These are phyloP conservation scores for Phytophthora boehmeriae DNA, from an alignment of 352 stramenopile genomes.

Conservation along the genomic window DNA sequence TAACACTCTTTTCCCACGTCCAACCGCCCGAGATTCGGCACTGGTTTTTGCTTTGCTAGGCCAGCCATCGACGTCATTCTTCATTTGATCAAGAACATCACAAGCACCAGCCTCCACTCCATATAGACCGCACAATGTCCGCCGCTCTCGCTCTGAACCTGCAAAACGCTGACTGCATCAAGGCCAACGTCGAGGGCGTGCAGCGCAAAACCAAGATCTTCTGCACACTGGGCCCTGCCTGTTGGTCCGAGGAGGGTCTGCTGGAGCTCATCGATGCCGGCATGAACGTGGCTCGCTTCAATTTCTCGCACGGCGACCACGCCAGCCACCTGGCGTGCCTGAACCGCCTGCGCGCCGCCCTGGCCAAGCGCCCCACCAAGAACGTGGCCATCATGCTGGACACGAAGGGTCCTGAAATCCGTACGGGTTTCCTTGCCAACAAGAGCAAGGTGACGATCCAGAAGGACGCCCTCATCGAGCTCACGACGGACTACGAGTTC, in stretches of 20 bases:
- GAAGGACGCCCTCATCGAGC: constrained; percentile 62
- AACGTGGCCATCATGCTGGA: constrained; percentile 95
- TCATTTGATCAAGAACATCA: constrained; percentile 26
- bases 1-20: constrained; percentile 17
- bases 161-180: constrained; percentile 30
- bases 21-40: constrained; percentile 13
- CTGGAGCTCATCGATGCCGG: constrained; percentile 83
- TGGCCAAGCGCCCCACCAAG: constrained; percentile 70
- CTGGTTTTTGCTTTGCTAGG: no score
- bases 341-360: constrained; percentile 58
- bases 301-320: constrained; percentile 98
- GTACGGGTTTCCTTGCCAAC: constrained; percentile 87
- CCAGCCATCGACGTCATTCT: constrained; percentile 19
- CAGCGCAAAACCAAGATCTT: constrained; percentile 90
- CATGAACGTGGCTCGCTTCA: constrained; percentile 97
- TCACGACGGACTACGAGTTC: constrained; percentile 69
- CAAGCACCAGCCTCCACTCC: constrained; percentile 14
- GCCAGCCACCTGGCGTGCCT: constrained; percentile 78
- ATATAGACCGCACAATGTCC: constrained; percentile 22
- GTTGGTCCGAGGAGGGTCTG: constrained; percentile 93
- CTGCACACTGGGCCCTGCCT: constrained; percentile 86
- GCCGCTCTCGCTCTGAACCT: constrained; percentile 29
- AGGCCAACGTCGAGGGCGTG: constrained; percentile 26
- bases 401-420: constrained; percentile 97
- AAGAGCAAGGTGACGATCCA: constrained; percentile 73